Evolutionary conservation across 208 protist genomes (phyloP).

Genomic region (Trypanosoma grayi): DNA sequence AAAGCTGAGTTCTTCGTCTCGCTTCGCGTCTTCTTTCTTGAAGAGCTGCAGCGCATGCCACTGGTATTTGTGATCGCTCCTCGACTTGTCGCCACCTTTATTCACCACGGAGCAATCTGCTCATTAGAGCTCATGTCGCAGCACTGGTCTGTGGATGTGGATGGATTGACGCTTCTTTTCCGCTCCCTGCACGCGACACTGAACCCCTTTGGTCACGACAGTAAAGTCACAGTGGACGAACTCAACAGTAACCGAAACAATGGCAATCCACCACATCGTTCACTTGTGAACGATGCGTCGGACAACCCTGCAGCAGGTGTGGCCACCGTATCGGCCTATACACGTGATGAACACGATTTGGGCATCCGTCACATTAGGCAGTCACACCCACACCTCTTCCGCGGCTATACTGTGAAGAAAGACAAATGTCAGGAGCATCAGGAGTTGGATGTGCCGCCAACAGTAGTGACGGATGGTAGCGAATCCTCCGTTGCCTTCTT

Average conservation of each 20-base stretch:
- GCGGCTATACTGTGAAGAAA: conserved; percentile 21
- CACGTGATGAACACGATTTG: conserved; percentile 59
- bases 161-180: conserved; percentile 53
- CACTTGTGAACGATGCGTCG: neutral
- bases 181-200: conserved; percentile 65
- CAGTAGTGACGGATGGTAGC: neutral
- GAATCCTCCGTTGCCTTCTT: neutral
- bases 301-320: neutral
- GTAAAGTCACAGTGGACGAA: conserved; percentile 50
- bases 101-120: conserved; percentile 81
- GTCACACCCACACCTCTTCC: conserved; percentile 75
- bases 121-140: conserved; percentile 87
- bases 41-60: conserved; percentile 55
- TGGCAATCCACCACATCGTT: conserved; percentile 4
- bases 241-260: conserved; percentile 10
- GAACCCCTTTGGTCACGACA: conserved; percentile 58
- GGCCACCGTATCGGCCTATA: conserved; percentile 36
- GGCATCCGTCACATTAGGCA: conserved; percentile 64
- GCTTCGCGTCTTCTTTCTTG: conserved; percentile 55
- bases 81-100: conserved; percentile 72
- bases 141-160: conserved; percentile 50
- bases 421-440: neutral
- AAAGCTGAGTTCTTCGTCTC: conserved; percentile 64
- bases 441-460: neutral
- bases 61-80: conserved; percentile 77